Percentiles rank a stretch among this genome's conserved stretches.
Conservation (phyloP, 805 yeast species). For the Barnettozyma botsteinii region DNA sequence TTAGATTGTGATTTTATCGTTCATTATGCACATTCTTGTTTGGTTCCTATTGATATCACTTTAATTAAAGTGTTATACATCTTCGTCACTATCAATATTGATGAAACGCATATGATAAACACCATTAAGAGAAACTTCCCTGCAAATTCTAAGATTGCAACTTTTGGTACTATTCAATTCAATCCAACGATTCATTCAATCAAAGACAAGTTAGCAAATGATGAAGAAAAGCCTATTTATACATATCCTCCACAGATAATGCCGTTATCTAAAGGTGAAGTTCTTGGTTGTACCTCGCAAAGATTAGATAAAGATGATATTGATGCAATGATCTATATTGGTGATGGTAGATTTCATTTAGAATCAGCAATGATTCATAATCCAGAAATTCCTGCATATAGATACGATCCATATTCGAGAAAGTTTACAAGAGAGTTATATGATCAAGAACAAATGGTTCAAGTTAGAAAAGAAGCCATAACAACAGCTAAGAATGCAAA, state of each 20-base stretch:
- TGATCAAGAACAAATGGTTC: conserved; percentile 77
- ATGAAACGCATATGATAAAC: conserved; percentile 71
- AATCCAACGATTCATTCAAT: conserved; percentile 88
- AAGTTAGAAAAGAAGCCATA: conserved; percentile 71
- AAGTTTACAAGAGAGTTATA: conserved; percentile 86
- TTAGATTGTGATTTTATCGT: conserved; percentile 90
- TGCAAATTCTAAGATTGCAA: conserved; percentile 61
- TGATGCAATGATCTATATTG: conserved; percentile 83
- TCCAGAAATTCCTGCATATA: conserved; percentile 84
- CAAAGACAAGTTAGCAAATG: conserved; percentile 50
- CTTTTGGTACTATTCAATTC: conserved; percentile 95
- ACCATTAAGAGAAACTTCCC: conserved; percentile 70
- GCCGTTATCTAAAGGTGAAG: conserved; percentile 94
- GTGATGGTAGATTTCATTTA: conserved; percentile 94
- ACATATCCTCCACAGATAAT: conserved; percentile 83
- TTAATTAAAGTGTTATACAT: conserved; percentile 88
- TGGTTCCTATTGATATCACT: conserved; percentile 92
- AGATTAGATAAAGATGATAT: conserved; percentile 56
- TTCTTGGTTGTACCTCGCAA: conserved; percentile 93
- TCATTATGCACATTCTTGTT: conserved; percentile 95
- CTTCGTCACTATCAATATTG: conserved; percentile 89
- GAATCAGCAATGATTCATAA: conserved; percentile 97
- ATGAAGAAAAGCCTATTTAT: conserved; percentile 42
- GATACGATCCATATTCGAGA: conserved; percentile 93
- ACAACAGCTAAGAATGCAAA: conserved; percentile 50